Evolutionary conservation across 2,329 filamentous ascomycete species (phyloP), one percentile per base, ranked within the genome.

Genomic region (Ophiostoma pallidulum): DNA sequence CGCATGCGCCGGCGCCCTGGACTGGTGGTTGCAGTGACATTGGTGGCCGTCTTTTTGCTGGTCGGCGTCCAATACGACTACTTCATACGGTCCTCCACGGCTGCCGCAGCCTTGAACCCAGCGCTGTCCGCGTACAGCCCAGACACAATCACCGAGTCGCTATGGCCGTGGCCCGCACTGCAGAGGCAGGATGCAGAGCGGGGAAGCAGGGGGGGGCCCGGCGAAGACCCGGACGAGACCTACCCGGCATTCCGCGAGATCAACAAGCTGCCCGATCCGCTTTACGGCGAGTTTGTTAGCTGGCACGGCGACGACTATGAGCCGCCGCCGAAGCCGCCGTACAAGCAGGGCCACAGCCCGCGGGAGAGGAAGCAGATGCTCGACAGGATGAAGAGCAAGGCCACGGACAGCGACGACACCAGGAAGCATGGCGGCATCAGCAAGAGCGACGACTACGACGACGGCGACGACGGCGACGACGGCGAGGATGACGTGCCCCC

Each of bases 231-330:
- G 3, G 16, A 14, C 14, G 41, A 44, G 8, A 28, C 18, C 14
- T 22, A 28, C 8, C 41, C 41, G 2, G 5, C 18, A 2, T 45
- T 45, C 24, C 18, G 22, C 2, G 43, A 46, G 13, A 16, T 46
- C n/a, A 18, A 40, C 13, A 24, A 24, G 26, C 14, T 38, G 13
- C 26, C 43, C 7, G 43, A 46, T 18, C 36, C 36, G 26, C 36
- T 46, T 16, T n/a, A 72, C 51, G 61, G 2, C 10, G 38, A 47
- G 24, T 47, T 41, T 22, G 22, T 42, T 3, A 12, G 6, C 19
- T 47, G 38, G 37, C 45, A 31, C 39, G 38, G 45, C 37, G 32
- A 41, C 8, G 29, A 31, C 20, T 47, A 41, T 10, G 22, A 36
- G 5, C 29, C 38, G 12, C 22, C 32, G 10, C 38, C 45, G 14